These are phyloP conservation scores for Talaromyces thailandensis DNA, from an alignment of 495 filamentous ascomycete species.

Conservation along the genomic window DNA sequence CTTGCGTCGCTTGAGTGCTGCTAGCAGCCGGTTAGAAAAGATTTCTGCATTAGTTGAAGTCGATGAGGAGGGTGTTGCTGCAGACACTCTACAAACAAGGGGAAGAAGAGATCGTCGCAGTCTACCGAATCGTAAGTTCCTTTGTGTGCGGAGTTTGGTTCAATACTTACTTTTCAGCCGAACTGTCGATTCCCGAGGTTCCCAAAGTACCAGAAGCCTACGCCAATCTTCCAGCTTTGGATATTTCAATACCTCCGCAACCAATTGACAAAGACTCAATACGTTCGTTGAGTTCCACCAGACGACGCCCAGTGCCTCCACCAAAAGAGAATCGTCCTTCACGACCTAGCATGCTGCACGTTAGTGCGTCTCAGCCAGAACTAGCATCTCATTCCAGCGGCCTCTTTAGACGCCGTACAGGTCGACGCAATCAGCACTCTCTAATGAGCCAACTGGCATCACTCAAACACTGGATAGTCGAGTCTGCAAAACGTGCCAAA, in stretches of 20 bases:
- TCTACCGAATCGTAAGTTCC: conserved; percentile 25
- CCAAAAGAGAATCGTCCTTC: conserved; percentile 75
- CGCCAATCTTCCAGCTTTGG: conserved; percentile 18
- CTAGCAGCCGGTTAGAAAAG: conserved; percentile 73
- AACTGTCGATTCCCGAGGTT: conserved; percentile 53
- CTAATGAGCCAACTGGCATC: conserved; percentile 72
- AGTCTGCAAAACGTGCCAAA: conserved; percentile 63
- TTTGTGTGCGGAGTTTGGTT: too few species aligned
- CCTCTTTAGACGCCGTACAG: conserved; percentile 41
- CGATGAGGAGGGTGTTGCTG: conserved; percentile 55
- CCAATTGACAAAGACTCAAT: conserved; percentile 74
- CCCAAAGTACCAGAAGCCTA: conserved; percentile 59
- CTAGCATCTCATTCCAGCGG: conserved; percentile 46
- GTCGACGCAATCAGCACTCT: conserved; percentile 56
- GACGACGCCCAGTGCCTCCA: conserved; percentile 66
- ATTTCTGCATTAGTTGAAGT: conserved; percentile 66
- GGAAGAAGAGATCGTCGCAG: conserved; percentile 50
- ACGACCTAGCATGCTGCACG: conserved; percentile 69
- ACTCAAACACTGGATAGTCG: conserved; percentile 82
- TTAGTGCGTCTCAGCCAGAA: conserved; percentile 65
- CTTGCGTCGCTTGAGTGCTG: conserved; percentile 72
- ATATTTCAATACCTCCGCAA: conserved; percentile 44
- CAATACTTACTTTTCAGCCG: too few species aligned
- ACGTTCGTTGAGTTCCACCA: conserved; percentile 59
- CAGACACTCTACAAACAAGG: conserved; percentile 27